Evolutionary conservation across 2,329 filamentous ascomycete genomes (phyloP).

Genomic region (Stromatinia cepivora): DNA sequence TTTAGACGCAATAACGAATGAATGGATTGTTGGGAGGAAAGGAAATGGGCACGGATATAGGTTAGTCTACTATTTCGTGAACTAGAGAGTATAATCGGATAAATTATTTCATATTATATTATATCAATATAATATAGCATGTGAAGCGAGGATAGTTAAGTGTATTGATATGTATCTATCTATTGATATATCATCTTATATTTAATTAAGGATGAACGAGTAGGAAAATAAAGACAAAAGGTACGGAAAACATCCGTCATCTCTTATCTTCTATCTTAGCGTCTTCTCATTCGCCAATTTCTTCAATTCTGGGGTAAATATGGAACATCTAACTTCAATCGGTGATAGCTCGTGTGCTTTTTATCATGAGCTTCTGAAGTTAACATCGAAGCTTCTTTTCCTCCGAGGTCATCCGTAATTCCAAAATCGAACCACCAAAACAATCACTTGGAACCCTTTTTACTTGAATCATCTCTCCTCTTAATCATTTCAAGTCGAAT

Average conservation of each 20-base stretch:
- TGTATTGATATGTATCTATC: too few species aligned
- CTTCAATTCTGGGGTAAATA: not conserved
- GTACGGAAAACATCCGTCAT: not conserved
- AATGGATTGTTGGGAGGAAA: too few species aligned
- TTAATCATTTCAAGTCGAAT: not conserved
- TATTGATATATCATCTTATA: too few species aligned
- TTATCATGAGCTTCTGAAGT: conserved; percentile 5
- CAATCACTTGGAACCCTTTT: not conserved
- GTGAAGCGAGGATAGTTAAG: too few species aligned
- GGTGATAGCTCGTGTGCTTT: conserved; percentile 18
- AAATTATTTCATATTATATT: too few species aligned
- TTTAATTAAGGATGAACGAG: too few species aligned
- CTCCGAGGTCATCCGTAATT: not conserved
- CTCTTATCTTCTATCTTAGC: not conserved
- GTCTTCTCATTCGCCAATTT: not conserved
- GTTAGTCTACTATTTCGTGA: too few species aligned
- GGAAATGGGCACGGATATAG: too few species aligned
- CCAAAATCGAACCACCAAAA: not conserved
- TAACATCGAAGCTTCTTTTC: not conserved
- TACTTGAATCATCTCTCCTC: not conserved
- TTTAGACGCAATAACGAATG: too few species aligned
- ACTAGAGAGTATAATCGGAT: too few species aligned
- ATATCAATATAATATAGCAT: too few species aligned
- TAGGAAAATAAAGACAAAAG: too few species aligned
- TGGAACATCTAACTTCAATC: not conserved